Conservation (phyloP, 495 filamentous ascomycete species). For the Penicillium canariense region DNA sequence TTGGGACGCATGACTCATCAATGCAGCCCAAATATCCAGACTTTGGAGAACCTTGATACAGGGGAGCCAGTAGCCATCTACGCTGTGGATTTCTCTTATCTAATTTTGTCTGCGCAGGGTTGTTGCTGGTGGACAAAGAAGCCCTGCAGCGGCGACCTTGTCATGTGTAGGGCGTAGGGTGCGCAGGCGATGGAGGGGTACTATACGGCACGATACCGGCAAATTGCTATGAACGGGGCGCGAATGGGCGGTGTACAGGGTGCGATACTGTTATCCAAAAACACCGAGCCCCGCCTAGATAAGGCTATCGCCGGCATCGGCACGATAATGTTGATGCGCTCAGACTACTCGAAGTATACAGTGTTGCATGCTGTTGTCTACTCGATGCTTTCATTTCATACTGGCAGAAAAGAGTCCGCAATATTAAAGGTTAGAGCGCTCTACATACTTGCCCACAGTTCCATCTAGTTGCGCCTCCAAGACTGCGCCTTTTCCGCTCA, state of each 20-base stretch:
- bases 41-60: slow-evolving; percentile 8
- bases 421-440: slow-evolving; percentile 2
- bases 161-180: slow-evolving; percentile 17
- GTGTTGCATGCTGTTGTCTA: background rate
- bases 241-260: slow-evolving; percentile 2
- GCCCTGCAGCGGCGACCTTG: slow-evolving; percentile 3
- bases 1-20: slow-evolving; percentile 24
- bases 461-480: slow-evolving; percentile 55
- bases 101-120: slow-evolving; percentile 21
- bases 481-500: slow-evolving; percentile 66
- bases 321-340: slow-evolving; percentile 24
- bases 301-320: slow-evolving; percentile 46
- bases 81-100: slow-evolving; percentile 31
- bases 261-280: slow-evolving; percentile 10
- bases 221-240: background rate
- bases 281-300: slow-evolving; percentile 33
- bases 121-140: slow-evolving; percentile 5
- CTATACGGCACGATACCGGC: slow-evolving; percentile 5
- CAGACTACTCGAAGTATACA: background rate
- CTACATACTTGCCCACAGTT: slow-evolving; percentile 41
- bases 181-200: slow-evolving; percentile 15
- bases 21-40: slow-evolving; percentile 4
- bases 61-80: background rate
- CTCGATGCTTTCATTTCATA: background rate
- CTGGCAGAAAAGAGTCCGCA: background rate